Evolutionary conservation across 1,284 basidiomycete genomes (phyloP).

Genomic region (Microbotryum lychnidis-dioicae): DNA sequence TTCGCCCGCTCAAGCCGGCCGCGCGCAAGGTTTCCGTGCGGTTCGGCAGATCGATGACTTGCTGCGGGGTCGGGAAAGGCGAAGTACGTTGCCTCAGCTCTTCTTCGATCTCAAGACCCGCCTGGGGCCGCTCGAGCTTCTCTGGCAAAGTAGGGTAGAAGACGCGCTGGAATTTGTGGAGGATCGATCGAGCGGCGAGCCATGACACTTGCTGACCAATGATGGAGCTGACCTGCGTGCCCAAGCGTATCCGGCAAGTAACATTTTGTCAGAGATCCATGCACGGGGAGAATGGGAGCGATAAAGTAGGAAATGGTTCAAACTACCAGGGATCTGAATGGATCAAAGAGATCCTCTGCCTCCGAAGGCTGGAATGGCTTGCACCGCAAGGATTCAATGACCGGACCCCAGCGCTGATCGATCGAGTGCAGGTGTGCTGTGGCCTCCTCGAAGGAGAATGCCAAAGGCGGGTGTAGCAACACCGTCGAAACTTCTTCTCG

Average conservation of each 20-base stretch:
- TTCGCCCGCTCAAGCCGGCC: slow-evolving; percentile 67
- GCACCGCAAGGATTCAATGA: slow-evolving; percentile 60
- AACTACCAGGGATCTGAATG: slow-evolving; percentile 51
- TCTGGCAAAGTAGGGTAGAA: slow-evolving; percentile 66
- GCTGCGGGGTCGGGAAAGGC: slow-evolving; percentile 62
- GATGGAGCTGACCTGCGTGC: slow-evolving; percentile 53
- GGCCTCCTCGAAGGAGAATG: slow-evolving; percentile 66
- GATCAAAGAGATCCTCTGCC: slow-evolving; percentile 54
- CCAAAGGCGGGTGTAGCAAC: slow-evolving; percentile 56
- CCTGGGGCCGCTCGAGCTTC: slow-evolving; percentile 41
- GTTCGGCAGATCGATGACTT: slow-evolving; percentile 54
- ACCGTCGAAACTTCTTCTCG: slow-evolving; percentile 15
- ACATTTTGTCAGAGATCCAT: background rate
- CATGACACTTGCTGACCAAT: slow-evolving; percentile 66
- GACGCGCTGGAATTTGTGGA: slow-evolving; percentile 68
- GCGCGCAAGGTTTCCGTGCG: slow-evolving; percentile 48
- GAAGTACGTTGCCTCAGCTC: background rate
- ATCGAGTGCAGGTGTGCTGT: slow-evolving; percentile 58
- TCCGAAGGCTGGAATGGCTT: slow-evolving; percentile 56
- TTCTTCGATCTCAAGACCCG: slow-evolving; percentile 4
- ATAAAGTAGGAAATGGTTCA: background rate
- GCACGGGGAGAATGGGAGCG: background rate
- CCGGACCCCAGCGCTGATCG: slow-evolving; percentile 61
- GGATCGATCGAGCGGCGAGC: slow-evolving; percentile 76
- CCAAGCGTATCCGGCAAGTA: slow-evolving; percentile 45